phyloP scores from a whole-genome alignment of 2,329 filamentous ascomycete species.

The Tolypocladium album region DNA sequence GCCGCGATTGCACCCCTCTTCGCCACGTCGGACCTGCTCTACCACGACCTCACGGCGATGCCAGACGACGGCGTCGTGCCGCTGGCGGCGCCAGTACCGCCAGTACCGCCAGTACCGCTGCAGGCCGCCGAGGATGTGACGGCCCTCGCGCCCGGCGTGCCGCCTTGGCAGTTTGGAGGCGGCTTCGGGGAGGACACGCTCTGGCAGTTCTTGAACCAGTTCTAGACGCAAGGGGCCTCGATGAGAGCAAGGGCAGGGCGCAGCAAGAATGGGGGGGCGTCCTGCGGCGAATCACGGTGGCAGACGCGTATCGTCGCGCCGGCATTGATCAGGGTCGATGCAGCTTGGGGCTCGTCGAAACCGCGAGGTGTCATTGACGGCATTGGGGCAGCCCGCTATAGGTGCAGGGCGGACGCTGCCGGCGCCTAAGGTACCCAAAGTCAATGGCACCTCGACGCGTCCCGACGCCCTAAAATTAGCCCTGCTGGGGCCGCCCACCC shows the following conservation, averaged over 20 bases:
- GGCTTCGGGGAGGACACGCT: conserved; percentile 44
- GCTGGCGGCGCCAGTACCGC: not conserved
- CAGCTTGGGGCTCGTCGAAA: not conserved
- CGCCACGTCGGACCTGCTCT: conserved; percentile 45
- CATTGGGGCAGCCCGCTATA: not conserved
- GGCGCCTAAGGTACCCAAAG: not conserved
- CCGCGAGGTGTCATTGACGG: not conserved
- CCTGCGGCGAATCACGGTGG: not conserved
- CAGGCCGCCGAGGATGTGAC: not conserved
- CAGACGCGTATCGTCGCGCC: not conserved
- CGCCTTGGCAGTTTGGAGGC: conserved; percentile 41
- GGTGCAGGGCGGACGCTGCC: not conserved
- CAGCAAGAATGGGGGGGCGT: not conserved
- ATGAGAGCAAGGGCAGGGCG: not conserved
- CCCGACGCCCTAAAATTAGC: not conserved
- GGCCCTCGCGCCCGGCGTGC: conserved; percentile 1
- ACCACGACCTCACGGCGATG: conserved; percentile 42
- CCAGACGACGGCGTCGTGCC: conserved; percentile 12
- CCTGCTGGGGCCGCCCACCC: not conserved
- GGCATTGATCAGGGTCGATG: not conserved
- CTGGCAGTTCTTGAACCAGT: conserved; percentile 45
- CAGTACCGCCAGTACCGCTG: not conserved
- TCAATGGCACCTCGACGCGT: not conserved
- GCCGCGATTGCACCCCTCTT: conserved; percentile 43
- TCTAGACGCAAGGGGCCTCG: conserved; percentile 15